phyloP scores from a whole-genome alignment of 192 early-diverging fungal genomes.

The Coemansia furcata region DNA sequence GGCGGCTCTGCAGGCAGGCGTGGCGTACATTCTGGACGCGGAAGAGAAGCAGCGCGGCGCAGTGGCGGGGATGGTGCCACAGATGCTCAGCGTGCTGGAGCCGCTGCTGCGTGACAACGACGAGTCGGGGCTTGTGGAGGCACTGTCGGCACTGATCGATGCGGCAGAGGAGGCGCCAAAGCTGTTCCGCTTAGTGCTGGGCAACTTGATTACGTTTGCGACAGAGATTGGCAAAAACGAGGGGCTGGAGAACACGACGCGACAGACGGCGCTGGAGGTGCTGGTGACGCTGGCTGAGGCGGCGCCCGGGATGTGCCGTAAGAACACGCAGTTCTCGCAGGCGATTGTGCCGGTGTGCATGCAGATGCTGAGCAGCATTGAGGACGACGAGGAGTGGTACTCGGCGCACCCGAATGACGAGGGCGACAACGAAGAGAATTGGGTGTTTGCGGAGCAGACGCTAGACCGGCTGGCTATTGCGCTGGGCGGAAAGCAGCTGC shows the following conservation, averaged over 20 bases:
- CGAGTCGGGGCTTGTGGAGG: slow-evolving; percentile 69
- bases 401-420: slow-evolving; percentile 84
- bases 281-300: slow-evolving; percentile 88
- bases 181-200: slow-evolving; percentile 77
- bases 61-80: slow-evolving; percentile 62
- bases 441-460: slow-evolving; percentile 92
- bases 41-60: slow-evolving; percentile 52
- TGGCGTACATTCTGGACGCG: slow-evolving; percentile 73
- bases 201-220: slow-evolving; percentile 72
- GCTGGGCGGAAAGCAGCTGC: slow-evolving; percentile 81
- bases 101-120: slow-evolving; percentile 68
- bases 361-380: slow-evolving; percentile 92
- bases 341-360: slow-evolving; percentile 84
- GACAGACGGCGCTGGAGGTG: slow-evolving; percentile 89
- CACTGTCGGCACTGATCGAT: slow-evolving; percentile 78
- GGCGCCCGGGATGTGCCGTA: slow-evolving; percentile 86
- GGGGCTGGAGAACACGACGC: slow-evolving; percentile 76
- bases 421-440: slow-evolving; percentile 84
- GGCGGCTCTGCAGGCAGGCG: slow-evolving; percentile 72
- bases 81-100: slow-evolving; percentile 79
- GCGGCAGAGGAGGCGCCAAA: slow-evolving; percentile 82
- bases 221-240: slow-evolving; percentile 75
- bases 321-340: slow-evolving; percentile 75
- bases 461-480: slow-evolving; percentile 90
- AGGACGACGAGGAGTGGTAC: slow-evolving; percentile 90